These are phyloP conservation scores for Cucurbita maxima DNA, from an alignment of 306 rosid genomes.

Conservation along the genomic window DNA sequence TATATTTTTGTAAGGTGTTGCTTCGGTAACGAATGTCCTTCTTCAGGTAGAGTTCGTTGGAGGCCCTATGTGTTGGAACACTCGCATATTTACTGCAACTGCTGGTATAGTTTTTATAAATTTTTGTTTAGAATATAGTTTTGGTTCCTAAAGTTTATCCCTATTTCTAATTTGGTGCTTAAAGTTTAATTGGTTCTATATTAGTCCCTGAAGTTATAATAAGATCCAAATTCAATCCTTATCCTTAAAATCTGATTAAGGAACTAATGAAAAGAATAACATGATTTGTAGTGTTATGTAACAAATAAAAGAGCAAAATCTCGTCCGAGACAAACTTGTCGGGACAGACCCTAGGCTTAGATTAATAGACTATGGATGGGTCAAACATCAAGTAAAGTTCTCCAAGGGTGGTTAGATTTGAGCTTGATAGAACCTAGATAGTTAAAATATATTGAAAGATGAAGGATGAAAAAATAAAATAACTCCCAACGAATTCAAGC, in stretches of 20 bases:
- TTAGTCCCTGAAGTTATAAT: not conserved
- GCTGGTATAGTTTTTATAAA: constrained; percentile 35
- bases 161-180: not conserved
- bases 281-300: not conserved
- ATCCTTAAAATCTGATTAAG: not conserved
- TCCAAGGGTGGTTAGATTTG: not conserved
- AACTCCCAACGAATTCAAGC: not conserved
- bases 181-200: not conserved
- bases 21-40: not conserved
- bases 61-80: constrained; percentile 97
- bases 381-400: not conserved
- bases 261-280: not conserved
- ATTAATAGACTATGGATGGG: not conserved
- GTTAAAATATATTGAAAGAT: not conserved
- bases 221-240: not conserved
- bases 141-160: not conserved
- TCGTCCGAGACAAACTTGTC: not conserved
- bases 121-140: not conserved
- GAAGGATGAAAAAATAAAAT: not conserved
- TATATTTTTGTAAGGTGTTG: not conserved
- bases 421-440: not conserved
- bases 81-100: constrained; percentile 73
- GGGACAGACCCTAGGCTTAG: not conserved
- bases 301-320: not conserved
- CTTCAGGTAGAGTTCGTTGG: constrained; percentile 93